A percentile compares a stretch with the other conserved stretches of the same genome.
These are phyloP conservation scores for Cercospora citrullina DNA, from an alignment of 2,329 filamentous ascomycete species.

Conservation along the genomic window DNA sequence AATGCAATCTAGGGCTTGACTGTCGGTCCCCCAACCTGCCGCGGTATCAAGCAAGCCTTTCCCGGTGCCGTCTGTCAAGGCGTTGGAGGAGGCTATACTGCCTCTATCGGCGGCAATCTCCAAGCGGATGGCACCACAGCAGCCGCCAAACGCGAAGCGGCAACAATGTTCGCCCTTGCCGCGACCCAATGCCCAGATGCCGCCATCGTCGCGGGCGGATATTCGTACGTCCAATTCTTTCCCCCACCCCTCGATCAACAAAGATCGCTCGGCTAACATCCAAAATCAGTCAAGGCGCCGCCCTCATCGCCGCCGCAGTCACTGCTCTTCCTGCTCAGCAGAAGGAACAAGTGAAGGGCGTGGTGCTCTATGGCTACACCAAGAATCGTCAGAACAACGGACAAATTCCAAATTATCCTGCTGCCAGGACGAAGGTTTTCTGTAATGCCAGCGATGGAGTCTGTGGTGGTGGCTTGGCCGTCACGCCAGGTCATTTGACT, in stretches of 20 bases:
- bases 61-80: constrained; percentile 33
- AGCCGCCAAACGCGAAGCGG: constrained; percentile 28
- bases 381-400: constrained; percentile 43
- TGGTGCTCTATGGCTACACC: constrained; percentile 46
- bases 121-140: constrained; percentile 28
- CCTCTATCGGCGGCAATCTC: constrained; percentile 26
- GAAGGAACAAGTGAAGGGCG: constrained; percentile 39
- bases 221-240: constrained; percentile 21
- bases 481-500: constrained; percentile 39
- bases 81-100: constrained; percentile 31
- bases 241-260: neutral
- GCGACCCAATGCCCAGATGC: constrained; percentile 33
- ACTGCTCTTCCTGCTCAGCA: constrained; percentile 32
- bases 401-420: constrained; percentile 39
- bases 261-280: neutral
- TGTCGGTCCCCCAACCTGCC: constrained; percentile 32
- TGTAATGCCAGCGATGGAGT: constrained; percentile 41
- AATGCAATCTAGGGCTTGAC: constrained; percentile 23
- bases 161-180: constrained; percentile 31
- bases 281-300: constrained; percentile 41
- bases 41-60: constrained; percentile 28
- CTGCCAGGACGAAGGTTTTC: constrained; percentile 39
- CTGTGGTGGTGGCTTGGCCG: constrained; percentile 39
- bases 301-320: constrained; percentile 42
- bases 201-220: constrained; percentile 33